These are phyloP conservation scores for Ceratobasidium sp. DNA, from an alignment of 1,284 basidiomycete species.

Conservation along the genomic window DNA sequence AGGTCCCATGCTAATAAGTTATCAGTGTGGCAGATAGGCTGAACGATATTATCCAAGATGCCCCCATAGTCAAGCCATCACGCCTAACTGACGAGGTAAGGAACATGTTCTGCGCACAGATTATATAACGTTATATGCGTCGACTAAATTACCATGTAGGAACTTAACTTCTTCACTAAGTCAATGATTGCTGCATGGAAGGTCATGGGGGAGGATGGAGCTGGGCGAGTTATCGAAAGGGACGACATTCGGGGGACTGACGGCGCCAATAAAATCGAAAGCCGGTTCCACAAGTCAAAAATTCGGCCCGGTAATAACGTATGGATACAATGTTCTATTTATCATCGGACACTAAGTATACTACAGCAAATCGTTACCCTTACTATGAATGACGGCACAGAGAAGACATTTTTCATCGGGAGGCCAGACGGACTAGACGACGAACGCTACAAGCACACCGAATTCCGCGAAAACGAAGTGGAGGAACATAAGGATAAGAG, in stretches of 20 bases:
- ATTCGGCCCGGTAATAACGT: slow-evolving; percentile 8
- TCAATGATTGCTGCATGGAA: slow-evolving; percentile 26
- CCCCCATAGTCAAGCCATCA: slow-evolving; percentile 1
- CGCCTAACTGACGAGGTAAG: slow-evolving; percentile 12
- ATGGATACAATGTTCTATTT: not conserved
- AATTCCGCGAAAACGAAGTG: slow-evolving; percentile 2
- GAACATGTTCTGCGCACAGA: no score
- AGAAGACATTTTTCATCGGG: slow-evolving; percentile 3
- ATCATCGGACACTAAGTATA: not conserved
- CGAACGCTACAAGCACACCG: not conserved
- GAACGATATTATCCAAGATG: slow-evolving; percentile 5
- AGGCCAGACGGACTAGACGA: not conserved
- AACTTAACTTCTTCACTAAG: slow-evolving; percentile 9
- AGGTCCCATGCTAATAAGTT: not conserved
- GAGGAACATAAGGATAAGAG: no score
- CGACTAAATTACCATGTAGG: no score
- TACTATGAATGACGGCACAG: not conserved
- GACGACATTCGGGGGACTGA: not conserved
- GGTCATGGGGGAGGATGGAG: not conserved
- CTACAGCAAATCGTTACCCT: slow-evolving; percentile 5
- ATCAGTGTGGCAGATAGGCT: slow-evolving; percentile 13
- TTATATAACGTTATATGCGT: no score
- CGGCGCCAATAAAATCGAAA: not conserved
- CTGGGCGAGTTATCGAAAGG: not conserved
- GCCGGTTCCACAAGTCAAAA: slow-evolving; percentile 1